Base-by-base conservation (phyloP, 345 rosid species). In the Cardamine chenopodiifolia region DNA sequence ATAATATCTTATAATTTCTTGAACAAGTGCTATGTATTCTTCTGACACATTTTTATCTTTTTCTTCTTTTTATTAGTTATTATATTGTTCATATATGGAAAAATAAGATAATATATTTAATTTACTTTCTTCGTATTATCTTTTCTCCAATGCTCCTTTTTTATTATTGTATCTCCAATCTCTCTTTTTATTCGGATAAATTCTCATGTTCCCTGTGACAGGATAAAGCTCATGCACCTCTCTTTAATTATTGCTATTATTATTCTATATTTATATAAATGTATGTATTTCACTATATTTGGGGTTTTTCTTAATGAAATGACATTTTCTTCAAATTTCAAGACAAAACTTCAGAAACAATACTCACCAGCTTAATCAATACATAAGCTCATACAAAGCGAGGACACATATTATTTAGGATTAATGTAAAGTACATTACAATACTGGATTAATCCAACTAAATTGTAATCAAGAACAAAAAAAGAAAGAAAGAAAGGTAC, bases 121-220 rank as follows among this genome's bases (percentile, higher is more conserved):
- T 58, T 55, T 55, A 31, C 45, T 64, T 64, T 73, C 63, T 70
- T 72, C 55, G 52, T 34, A 53, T 62, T 72, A 72, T 72, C 70
- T 63, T 63, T 72, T 63, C 62, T 75, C 60, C 54, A 68, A 68
- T 75, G 79, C 73, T 75, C 44, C 29, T 58, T 68, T 35, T 58
- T 1, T 48, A 26, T 26, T 60, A 67, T 55, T 55, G 61, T 25
- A 58, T 49, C 62, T 75, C 37, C 62, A 39, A 50, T 68, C 56
- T 52, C 17, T 75, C 66, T 64, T 62, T 66, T 68, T 62, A 72
- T 68, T 47, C 58, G 82, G 96, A 88, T 85, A 89, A 86, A 80
- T 75, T 83, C 83, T 85, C 93, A 83, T 82, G 90, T 89, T 89
- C 89, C 76, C 60, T 73, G 87, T 82, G 88, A 78, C 86, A 80